Evolutionary conservation across 768 basidiomycete genomes (phyloP).

Genomic region (Mrakia gelida): DNA sequence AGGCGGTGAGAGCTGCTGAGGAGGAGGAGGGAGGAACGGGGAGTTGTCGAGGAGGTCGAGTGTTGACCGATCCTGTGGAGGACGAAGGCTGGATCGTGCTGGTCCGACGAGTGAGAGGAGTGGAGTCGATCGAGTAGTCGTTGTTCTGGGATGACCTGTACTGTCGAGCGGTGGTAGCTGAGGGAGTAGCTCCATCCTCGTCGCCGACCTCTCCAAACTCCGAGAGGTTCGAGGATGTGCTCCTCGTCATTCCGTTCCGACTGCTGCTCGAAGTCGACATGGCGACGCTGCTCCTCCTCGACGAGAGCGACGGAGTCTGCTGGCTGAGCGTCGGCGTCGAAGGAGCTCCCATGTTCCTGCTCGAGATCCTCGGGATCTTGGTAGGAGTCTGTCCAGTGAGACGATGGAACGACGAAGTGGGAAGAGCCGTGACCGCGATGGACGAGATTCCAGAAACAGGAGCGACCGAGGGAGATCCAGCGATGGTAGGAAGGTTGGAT

Average conservation of each 20-base stretch:
- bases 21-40: constrained; percentile 36
- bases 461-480: constrained; percentile 75
- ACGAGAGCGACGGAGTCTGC: constrained; percentile 32
- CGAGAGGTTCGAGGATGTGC: constrained; percentile 26
- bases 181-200: constrained; percentile 10
- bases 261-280: constrained; percentile 39
- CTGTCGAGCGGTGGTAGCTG: background rate
- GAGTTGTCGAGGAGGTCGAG: constrained; percentile 25
- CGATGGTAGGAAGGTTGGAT: constrained; percentile 69
- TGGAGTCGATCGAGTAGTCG: constrained; percentile 11
- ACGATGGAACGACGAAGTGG: constrained; percentile 28
- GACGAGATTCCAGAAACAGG: constrained; percentile 32
- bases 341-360: constrained; percentile 33
- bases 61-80: constrained; percentile 27
- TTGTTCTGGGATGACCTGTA: constrained; percentile 6
- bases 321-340: constrained; percentile 27
- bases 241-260: constrained; percentile 7
- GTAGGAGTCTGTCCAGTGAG: constrained; percentile 40
- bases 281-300: constrained; percentile 33
- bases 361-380: constrained; percentile 45
- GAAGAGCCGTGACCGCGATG: constrained; percentile 35
- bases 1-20: constrained; percentile 36
- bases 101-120: background rate
- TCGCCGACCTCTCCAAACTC: constrained; percentile 15
- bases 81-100: constrained; percentile 19